Evolutionary conservation across 768 basidiomycete genomes (phyloP), one percentile per base, ranked within the genome.

Genomic region (Leccinum arenicola): DNA sequence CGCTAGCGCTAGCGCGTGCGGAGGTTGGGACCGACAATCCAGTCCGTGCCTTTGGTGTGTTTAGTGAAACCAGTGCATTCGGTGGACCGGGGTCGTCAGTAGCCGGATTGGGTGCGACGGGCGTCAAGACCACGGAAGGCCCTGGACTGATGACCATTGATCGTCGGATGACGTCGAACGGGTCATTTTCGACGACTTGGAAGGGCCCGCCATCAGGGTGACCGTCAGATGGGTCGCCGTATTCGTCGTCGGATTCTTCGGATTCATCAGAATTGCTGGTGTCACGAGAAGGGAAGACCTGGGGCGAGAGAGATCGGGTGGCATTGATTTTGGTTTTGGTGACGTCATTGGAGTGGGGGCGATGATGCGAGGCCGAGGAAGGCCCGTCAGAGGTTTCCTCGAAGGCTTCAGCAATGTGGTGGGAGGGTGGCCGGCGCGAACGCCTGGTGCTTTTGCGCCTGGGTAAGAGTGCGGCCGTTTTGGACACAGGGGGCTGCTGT

Each of bases 181-280:
- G 72, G 14, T 70, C 55, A 12, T 72, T 72, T 9, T 72, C 70
- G 33, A 74, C 60, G 15, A 74, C 57, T 40, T 67, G 55, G 17
- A 72, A 55, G 14, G 65, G 60, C 4, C 64, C 71, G 14, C 35
- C 35, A 6, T 36, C 35, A 15, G 35, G 35, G 3, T 36, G 35
- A 3, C 35, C 14, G 14, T 36, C 35, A 1, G 35, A 36, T 38
- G 36, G 36, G 36, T 33, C 31, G 0, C 62, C 68, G 2, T 73
- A 68, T 4, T 67, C 71, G 2, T 62, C 62, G 53, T 68, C 68
- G 6, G 57, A 62, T 5, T 68, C 61, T 12, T 55, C 55, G 1
- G 19, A 45, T 23, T 17, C 54, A 17, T n/a, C 23, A 29, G 54
- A 19, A 14, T 17, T 17, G 7, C 27, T 27, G 27, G 27, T 27